A percentile compares a stretch with the other conserved stretches of the same genome.
Evolutionary conservation across 2,329 filamentous ascomycete species (phyloP).

Genomic region (Pestalotiopsis sp.): DNA sequence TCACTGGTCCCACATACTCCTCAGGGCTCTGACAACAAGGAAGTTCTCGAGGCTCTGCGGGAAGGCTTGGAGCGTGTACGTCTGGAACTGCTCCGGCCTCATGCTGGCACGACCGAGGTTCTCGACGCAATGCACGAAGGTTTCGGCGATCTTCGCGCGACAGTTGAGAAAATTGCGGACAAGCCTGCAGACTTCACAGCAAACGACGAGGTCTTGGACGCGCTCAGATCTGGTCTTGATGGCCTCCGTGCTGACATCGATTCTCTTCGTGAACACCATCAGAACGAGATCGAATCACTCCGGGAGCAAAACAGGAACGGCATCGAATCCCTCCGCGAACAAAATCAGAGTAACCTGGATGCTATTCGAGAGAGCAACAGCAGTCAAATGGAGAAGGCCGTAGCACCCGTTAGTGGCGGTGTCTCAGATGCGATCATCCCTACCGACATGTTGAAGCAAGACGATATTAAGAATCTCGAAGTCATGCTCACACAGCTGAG

Average conservation of each 20-base stretch:
- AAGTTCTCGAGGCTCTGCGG: constrained; percentile 71
- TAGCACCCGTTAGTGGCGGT: constrained; percentile 51
- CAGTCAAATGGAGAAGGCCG: constrained; percentile 26
- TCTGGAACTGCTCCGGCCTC: constrained; percentile 70
- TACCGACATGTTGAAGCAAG: constrained; percentile 59
- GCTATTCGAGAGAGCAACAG: constrained; percentile 54
- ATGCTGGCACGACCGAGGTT: constrained; percentile 80
- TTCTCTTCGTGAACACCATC: constrained; percentile 67
- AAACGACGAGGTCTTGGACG: constrained; percentile 88
- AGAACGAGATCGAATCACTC: constrained; percentile 77
- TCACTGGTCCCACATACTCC: constrained; percentile 63
- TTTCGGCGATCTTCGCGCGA: constrained; percentile 72
- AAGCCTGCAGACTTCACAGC: constrained; percentile 82
- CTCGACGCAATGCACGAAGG: constrained; percentile 90
- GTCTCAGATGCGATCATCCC: constrained; percentile 51
- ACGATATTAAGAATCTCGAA: constrained; percentile 86
- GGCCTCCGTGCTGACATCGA: constrained; percentile 79
- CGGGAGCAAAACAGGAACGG: constrained; percentile 56
- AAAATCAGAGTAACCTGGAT: constrained; percentile 65
- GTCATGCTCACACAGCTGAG: constrained; percentile 79
- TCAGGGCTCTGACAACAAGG: constrained; percentile 51
- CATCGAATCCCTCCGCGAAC: constrained; percentile 68
- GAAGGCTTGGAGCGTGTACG: constrained; percentile 76
- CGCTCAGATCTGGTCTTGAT: constrained; percentile 80
- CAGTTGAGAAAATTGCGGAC: constrained; percentile 77